These are phyloP conservation scores for Zalerion maritima DNA, from an alignment of 495 filamentous ascomycete genomes.

Conservation along the genomic window DNA sequence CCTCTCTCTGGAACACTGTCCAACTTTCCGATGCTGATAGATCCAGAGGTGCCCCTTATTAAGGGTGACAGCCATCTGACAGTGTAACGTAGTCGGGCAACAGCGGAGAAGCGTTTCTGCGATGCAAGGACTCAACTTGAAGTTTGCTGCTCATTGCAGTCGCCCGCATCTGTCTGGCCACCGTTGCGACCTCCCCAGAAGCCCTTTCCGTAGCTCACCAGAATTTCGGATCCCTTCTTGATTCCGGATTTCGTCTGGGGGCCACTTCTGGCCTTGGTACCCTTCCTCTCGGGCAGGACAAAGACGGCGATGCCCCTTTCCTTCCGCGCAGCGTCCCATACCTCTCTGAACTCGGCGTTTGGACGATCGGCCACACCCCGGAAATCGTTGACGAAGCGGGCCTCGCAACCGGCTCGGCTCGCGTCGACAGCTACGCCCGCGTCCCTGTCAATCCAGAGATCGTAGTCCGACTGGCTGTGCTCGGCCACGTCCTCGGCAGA, in stretches of 20 bases:
- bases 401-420: constrained; percentile 46
- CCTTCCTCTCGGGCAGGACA: constrained; percentile 43
- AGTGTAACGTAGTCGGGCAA: too few relatives aligned
- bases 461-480: constrained; percentile 46
- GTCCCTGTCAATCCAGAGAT: constrained; percentile 47
- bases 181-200: constrained; percentile 49
- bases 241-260: constrained; percentile 32
- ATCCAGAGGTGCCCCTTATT: too few relatives aligned
- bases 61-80: too few relatives aligned
- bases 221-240: constrained; percentile 43
- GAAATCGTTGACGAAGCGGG: constrained; percentile 61
- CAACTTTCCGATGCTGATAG: too few relatives aligned
- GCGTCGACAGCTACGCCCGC: constrained; percentile 50
- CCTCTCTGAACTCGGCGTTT: constrained; percentile 48
- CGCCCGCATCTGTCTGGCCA: not conserved
- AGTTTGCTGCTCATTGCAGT: too few relatives aligned
- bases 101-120: too few relatives aligned
- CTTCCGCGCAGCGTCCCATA: constrained; percentile 28
- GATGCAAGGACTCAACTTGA: too few relatives aligned
- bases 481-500: constrained; percentile 10
- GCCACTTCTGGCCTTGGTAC: constrained; percentile 23
- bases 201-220: constrained; percentile 55
- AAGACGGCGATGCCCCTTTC: constrained; percentile 46
- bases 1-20: too few relatives aligned
- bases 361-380: constrained; percentile 40